Evolutionary conservation across 108 stramenopile genomes (phyloP).

Genomic region (Nitzschia putrida): DNA sequence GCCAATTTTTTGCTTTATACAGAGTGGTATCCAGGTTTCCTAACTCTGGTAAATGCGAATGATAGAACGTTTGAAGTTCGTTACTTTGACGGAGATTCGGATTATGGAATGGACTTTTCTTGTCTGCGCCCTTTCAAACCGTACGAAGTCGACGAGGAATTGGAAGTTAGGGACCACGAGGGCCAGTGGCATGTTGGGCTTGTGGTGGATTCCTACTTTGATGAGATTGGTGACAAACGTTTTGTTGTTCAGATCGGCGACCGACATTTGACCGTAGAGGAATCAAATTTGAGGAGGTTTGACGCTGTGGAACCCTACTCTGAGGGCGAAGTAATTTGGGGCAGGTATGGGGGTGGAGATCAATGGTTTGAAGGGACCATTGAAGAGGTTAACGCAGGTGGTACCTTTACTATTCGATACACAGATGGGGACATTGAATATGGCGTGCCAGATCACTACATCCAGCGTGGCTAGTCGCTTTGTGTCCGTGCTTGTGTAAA

Average conservation of each 20-base stretch:
- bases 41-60: conserved; percentile 27
- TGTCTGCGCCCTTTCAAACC: conserved; percentile 37
- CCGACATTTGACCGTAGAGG: neutral
- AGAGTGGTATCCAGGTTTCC: conserved; percentile 32
- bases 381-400: conserved; percentile 37
- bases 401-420: conserved; percentile 43
- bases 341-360: conserved; percentile 16
- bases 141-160: conserved; percentile 24
- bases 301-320: neutral
- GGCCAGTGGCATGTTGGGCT: neutral
- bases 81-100: conserved; percentile 50
- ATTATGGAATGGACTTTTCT: conserved; percentile 11
- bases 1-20: neutral
- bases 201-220: neutral
- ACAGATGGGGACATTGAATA: conserved; percentile 33
- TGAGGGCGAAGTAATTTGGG: conserved; percentile 18
- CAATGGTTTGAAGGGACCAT: conserved; percentile 49
- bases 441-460: neutral
- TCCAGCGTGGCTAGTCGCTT: no score
- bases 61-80: conserved; percentile 32
- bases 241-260: neutral
- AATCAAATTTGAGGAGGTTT: neutral
- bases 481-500: no score
- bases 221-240: neutral
- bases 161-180: conserved; percentile 10